Conservation (phyloP, 208 protist genomes). For the Crithidia brevicula region DNA sequence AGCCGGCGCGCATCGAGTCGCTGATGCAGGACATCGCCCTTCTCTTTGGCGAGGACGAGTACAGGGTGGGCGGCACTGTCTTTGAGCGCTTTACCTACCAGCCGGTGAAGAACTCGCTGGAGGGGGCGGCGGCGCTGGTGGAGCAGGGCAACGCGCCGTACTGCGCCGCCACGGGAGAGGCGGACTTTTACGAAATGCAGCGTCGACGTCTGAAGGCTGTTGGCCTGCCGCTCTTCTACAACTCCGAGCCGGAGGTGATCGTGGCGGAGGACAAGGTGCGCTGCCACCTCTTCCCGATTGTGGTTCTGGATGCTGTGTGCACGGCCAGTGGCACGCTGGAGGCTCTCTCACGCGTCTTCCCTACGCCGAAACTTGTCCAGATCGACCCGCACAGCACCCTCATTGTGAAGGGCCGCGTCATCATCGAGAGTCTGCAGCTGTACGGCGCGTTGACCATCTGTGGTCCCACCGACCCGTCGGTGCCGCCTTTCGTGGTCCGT, state of each 20-base stretch:
- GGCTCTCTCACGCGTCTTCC: slow-evolving; percentile 54
- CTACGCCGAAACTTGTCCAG: slow-evolving; percentile 48
- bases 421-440: slow-evolving; percentile 74
- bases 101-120: slow-evolving; percentile 88
- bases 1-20: slow-evolving; percentile 87
- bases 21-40: slow-evolving; percentile 91
- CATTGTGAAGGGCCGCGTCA: slow-evolving; percentile 71
- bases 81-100: slow-evolving; percentile 85
- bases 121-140: slow-evolving; percentile 53
- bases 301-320: slow-evolving; percentile 42
- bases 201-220: slow-evolving; percentile 65
- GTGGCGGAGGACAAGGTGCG: slow-evolving; percentile 19
- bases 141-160: slow-evolving; percentile 48
- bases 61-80: slow-evolving; percentile 70
- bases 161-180: slow-evolving; percentile 79
- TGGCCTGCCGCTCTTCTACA: slow-evolving; percentile 43
- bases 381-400: slow-evolving; percentile 72
- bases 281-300: slow-evolving; percentile 48
- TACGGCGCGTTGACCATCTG: slow-evolving; percentile 65
- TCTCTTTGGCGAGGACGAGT: slow-evolving; percentile 52
- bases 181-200: slow-evolving; percentile 66
- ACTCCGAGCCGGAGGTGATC: slow-evolving; percentile 23
- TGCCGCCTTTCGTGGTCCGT: slow-evolving; percentile 49
- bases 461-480: slow-evolving; percentile 38
- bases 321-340: slow-evolving; percentile 22